Evolutionary conservation across 139 green algal genomes (phyloP), one percentile per base, ranked within the genome.

Genomic region (Picochlorum sp.): DNA sequence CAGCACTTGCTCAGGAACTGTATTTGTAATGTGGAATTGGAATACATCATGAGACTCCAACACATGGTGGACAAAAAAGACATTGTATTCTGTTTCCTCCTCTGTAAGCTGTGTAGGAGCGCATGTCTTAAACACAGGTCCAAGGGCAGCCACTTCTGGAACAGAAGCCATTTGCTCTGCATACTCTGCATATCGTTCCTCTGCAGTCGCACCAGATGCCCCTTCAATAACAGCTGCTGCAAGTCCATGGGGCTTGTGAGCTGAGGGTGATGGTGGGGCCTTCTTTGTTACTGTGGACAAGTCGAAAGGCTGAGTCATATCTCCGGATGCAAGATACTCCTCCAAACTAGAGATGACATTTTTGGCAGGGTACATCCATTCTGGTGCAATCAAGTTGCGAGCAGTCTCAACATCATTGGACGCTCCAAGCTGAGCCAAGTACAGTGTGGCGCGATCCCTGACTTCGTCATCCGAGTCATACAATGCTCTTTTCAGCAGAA

Each of bases 1-100:
- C 69, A 99, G 82, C 37, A 83, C 67, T 75, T 95, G 88, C 76
- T 99, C 94, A 56, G 68, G 60, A 44, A 99, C 94, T 4, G 94
- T 99, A 85, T 99, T 99, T 68, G 78, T 96, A 81, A 87, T 95
- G 71, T 94, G 84, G 77, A 97, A 99, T 81, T 98, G 91, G 38
- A 99, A 74, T 30, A 99, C 86, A 0, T 96, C 20, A 63, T 90
- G 81, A 7, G 60, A 62, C 14, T 81, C 78, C 63, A 92, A 96
- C 9, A 98, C 66, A 75, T 99, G 94, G 83, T 68, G 50, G 15
- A 96, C 71, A 38, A 72, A 83, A 54, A 80, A 81, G 21, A 98
- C 76, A 45, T 63, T 84, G 81, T 96, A 95, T 81, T 95, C 89
- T 0, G 88, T 96, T 75, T 92, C 89, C 75, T 96, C 88, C 82